Conservation (phyloP, 345 rosid genomes). For the Salix koriyanagi region DNA sequence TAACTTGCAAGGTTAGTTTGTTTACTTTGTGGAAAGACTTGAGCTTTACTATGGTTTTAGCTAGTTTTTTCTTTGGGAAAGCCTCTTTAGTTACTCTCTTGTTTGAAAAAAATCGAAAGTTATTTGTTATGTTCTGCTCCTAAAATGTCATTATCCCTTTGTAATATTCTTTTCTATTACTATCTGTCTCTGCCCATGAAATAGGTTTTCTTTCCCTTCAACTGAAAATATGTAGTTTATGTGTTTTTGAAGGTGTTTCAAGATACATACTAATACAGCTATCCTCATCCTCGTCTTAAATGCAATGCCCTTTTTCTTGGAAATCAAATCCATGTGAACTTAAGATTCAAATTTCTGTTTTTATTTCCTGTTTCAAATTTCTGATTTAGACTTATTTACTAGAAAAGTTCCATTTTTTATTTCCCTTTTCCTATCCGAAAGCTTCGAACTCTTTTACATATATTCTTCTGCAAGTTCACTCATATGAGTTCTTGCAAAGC, state of each 20-base stretch:
- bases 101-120: not conserved
- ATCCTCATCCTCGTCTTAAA: not conserved
- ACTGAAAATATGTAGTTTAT: not conserved
- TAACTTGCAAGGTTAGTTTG: conserved; percentile 74
- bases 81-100: not conserved
- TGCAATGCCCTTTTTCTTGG: not conserved
- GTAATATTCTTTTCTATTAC: not conserved
- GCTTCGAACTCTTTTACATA: not conserved
- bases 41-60: not conserved
- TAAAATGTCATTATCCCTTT: not conserved
- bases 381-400: not conserved
- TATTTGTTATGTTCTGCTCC: not conserved
- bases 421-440: not conserved
- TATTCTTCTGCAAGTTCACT: not conserved
- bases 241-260: not conserved
- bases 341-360: not conserved
- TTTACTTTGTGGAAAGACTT: not conserved
- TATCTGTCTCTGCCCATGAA: not conserved
- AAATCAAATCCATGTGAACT: not conserved
- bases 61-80: not conserved
- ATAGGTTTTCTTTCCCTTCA: not conserved
- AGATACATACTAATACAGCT: not conserved
- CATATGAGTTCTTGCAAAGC: not conserved
- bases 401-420: not conserved
- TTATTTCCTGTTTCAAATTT: not conserved